phyloP scores from a whole-genome alignment of 1,139 yeast genomes.

The Yamadazyma dendronema region DNA sequence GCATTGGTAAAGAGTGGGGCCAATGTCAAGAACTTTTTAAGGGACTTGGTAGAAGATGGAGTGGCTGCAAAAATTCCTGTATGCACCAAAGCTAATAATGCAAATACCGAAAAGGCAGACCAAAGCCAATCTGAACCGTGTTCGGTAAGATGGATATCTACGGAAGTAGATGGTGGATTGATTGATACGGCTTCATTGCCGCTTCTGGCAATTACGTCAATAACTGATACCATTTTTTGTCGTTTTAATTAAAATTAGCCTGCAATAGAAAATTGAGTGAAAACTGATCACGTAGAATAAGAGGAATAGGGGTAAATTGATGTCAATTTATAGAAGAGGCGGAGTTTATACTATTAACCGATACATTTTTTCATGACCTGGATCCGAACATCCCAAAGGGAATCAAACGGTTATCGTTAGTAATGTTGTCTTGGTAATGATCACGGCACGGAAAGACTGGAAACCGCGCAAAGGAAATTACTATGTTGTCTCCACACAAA shows the following conservation, averaged over 20 bases:
- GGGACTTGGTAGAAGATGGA: slow-evolving; percentile 29
- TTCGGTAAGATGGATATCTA: slow-evolving; percentile 51
- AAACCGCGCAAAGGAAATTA: background rate
- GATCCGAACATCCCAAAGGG: background rate
- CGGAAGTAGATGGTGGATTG: slow-evolving; percentile 41
- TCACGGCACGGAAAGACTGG: background rate
- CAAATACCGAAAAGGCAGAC: slow-evolving; percentile 59
- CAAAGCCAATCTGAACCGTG: slow-evolving; percentile 73
- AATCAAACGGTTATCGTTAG: background rate
- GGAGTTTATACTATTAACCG: background rate
- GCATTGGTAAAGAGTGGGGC: slow-evolving; percentile 47
- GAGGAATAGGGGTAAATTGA: slow-evolving; percentile 9
- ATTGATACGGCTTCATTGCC: slow-evolving; percentile 48
- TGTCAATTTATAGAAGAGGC: slow-evolving; percentile 3
- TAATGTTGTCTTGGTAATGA: background rate
- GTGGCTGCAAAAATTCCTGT: slow-evolving; percentile 38
- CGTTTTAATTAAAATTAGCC: background rate
- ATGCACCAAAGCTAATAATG: slow-evolving; percentile 41
- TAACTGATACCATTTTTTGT: slow-evolving; percentile 12
- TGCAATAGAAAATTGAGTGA: background rate
- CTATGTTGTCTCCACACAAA: too few relatives aligned
- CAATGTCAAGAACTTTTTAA: slow-evolving; percentile 43
- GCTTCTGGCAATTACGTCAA: slow-evolving; percentile 16
- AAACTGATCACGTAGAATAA: slow-evolving; percentile 1
- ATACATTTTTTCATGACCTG: background rate